A percentile compares a stretch with the other conserved stretches of the same genome.
Evolutionary conservation across 495 filamentous ascomycete genomes (phyloP).

Genomic region (Penicillium pancosmium): DNA sequence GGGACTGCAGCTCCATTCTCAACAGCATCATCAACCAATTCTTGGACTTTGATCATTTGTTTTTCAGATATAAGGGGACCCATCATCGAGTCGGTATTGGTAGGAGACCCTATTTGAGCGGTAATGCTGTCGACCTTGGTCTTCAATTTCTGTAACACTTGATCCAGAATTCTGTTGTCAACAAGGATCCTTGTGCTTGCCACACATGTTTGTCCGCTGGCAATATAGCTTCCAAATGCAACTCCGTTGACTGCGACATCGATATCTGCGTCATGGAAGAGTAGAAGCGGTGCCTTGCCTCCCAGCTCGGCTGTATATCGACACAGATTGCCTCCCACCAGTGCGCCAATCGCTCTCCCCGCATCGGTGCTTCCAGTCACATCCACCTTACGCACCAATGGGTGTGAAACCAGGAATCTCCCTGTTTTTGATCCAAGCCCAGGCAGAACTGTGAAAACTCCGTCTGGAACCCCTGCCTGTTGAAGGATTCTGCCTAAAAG

Average conservation of each 20-base stretch:
- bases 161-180: conserved; percentile 46
- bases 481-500: conserved; percentile 53
- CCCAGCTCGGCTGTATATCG: conserved; percentile 62
- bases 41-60: conserved; percentile 21
- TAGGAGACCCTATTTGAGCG: conserved; percentile 31
- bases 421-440: conserved; percentile 59
- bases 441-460: conserved; percentile 59
- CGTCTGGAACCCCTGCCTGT: conserved; percentile 57
- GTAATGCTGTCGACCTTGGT: conserved; percentile 43
- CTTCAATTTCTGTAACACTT: conserved; percentile 37
- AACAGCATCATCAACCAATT: conserved; percentile 33
- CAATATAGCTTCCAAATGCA: conserved; percentile 60
- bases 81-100: conserved; percentile 24
- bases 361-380: conserved; percentile 60
- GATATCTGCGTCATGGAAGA: conserved; percentile 55
- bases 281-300: conserved; percentile 60
- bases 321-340: conserved; percentile 54
- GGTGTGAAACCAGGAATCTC: conserved; percentile 53
- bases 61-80: conserved; percentile 25
- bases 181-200: conserved; percentile 62
- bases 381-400: conserved; percentile 60
- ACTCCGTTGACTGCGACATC: conserved; percentile 58
- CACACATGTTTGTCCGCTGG: conserved; percentile 65
- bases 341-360: conserved; percentile 45
- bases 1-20: conserved; percentile 25